phyloP scores from a whole-genome alignment of 306 rosid species.

The Abrus pulchellus region DNA sequence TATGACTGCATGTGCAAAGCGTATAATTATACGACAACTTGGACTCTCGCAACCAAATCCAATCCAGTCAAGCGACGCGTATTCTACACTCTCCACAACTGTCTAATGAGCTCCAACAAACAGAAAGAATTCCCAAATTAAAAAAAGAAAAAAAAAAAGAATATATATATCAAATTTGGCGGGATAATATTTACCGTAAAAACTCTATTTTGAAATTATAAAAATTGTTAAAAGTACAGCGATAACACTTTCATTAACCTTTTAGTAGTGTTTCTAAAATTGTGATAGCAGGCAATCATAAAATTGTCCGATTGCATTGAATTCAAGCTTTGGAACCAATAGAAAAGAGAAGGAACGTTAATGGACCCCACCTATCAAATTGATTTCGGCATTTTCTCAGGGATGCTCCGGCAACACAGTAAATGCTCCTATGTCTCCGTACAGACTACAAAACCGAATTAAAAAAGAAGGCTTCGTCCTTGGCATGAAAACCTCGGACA shows the following conservation, averaged over 20 bases:
- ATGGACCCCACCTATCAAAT: not conserved
- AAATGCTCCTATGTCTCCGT: constrained; percentile 34
- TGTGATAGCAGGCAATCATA: not conserved
- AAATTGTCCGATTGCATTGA: not conserved
- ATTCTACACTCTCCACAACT: constrained; percentile 18
- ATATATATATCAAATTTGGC: too few relatives aligned
- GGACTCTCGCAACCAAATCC: not conserved
- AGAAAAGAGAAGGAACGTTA: not conserved
- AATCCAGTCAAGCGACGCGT: constrained; percentile 24
- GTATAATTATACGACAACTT: constrained; percentile 40
- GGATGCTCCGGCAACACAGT: constrained; percentile 39
- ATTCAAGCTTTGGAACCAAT: not conserved
- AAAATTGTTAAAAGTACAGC: not conserved
- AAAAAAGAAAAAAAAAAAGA: not conserved
- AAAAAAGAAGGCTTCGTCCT: constrained; percentile 20
- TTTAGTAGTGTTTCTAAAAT: not conserved
- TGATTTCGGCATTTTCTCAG: not conserved
- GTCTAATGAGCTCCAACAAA: not conserved
- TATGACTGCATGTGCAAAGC: constrained; percentile 40
- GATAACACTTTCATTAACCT: not conserved
- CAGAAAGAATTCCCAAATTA: not conserved
- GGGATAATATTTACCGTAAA: not conserved
- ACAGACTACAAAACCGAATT: not conserved
- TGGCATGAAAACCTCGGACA: constrained; percentile 37
- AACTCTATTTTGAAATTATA: not conserved